Conservation (phyloP, 2,329 filamentous ascomycete species). For the Hypoxylon sp. region DNA sequence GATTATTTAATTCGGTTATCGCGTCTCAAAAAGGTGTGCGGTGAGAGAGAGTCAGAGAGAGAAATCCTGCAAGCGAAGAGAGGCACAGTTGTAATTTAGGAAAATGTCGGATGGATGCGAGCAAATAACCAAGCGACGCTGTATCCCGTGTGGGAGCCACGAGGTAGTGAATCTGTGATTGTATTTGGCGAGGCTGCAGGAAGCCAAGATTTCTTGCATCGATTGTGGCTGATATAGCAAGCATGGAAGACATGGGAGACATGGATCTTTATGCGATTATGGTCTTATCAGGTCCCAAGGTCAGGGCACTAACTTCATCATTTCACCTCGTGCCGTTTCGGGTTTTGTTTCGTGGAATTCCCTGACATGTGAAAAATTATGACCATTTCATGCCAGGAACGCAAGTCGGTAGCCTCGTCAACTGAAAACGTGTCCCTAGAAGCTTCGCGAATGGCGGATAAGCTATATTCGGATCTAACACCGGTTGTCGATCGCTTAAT, state of each 20-base stretch:
- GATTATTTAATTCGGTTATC: slow-evolving; percentile 35
- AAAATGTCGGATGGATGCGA: slow-evolving; percentile 37
- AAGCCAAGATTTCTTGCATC: slow-evolving; percentile 49
- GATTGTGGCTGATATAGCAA: slow-evolving; percentile 37
- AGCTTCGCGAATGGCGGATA: slow-evolving; percentile 33
- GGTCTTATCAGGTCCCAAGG: slow-evolving; percentile 37
- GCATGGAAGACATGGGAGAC: slow-evolving; percentile 20
- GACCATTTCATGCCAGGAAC: slow-evolving; percentile 4
- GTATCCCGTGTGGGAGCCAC: slow-evolving; percentile 39
- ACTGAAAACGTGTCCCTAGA: slow-evolving; percentile 22
- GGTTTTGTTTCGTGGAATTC: slow-evolving; percentile 41
- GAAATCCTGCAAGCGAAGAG: slow-evolving; percentile 15
- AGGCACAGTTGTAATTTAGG: slow-evolving; percentile 32
- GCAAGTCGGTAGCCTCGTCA: slow-evolving; percentile 16
- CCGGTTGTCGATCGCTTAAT: slow-evolving; percentile 26
- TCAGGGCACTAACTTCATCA: slow-evolving; percentile 34
- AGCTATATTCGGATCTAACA: slow-evolving; percentile 2
- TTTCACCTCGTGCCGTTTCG: slow-evolving; percentile 44
- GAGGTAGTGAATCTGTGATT: slow-evolving; percentile 42
- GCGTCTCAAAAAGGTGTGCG: slow-evolving; percentile 36
- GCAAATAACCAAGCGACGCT: slow-evolving; percentile 37
- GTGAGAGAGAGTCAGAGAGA: slow-evolving; percentile 30
- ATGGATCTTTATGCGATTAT: slow-evolving; percentile 33
- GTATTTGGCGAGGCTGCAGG: slow-evolving; percentile 51
- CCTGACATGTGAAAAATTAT: slow-evolving; percentile 38